A percentile compares a stretch with the other conserved stretches of the same genome.
phyloP scores from a whole-genome alignment of 495 filamentous ascomycete species.

The Mycothermus thermophilus region DNA sequence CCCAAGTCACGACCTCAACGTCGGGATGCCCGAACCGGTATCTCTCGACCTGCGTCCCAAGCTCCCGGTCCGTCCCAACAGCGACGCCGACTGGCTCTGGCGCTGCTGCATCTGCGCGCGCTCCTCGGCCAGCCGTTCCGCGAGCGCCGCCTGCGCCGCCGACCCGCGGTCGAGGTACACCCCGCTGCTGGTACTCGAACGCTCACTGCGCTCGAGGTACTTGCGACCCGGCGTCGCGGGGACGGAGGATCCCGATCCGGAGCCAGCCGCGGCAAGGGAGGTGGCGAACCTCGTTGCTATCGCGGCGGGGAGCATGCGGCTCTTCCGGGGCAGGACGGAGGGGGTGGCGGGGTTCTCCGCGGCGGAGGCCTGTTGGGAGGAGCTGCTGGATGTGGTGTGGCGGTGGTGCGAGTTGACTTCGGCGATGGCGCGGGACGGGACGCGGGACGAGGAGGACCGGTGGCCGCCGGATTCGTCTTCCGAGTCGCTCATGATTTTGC shows the following conservation, averaged over 20 bases:
- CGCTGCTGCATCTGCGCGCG: slow-evolving; percentile 25
- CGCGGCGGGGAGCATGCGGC: slow-evolving; percentile 22
- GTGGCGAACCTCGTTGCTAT: slow-evolving; percentile 14
- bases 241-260: slow-evolving; percentile 10
- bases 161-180: neutral
- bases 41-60: slow-evolving; percentile 27
- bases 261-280: slow-evolving; percentile 17
- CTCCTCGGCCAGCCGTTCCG: slow-evolving; percentile 29
- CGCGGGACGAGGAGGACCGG: too few relatives aligned
- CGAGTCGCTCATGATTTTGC: slow-evolving; percentile 29
- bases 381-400: slow-evolving; percentile 17
- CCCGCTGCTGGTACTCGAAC: too few relatives aligned
- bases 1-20: too few relatives aligned
- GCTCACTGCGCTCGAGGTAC: slow-evolving; percentile 39
- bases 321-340: slow-evolving; percentile 31
- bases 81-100: slow-evolving; percentile 25
- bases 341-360: slow-evolving; percentile 18
- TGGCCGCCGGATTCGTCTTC: slow-evolving; percentile 37
- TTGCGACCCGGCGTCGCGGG: slow-evolving; percentile 21
- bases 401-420: slow-evolving; percentile 32
- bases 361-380: slow-evolving; percentile 8
- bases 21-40: slow-evolving; percentile 24
- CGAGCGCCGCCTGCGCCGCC: slow-evolving; percentile 1
- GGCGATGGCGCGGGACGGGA: slow-evolving; percentile 43
- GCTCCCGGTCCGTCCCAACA: slow-evolving; percentile 30